Evolutionary conservation across 2,329 filamentous ascomycete genomes (phyloP), one percentile per base, ranked within the genome.

Genomic region (Alternaria ethzedia): DNA sequence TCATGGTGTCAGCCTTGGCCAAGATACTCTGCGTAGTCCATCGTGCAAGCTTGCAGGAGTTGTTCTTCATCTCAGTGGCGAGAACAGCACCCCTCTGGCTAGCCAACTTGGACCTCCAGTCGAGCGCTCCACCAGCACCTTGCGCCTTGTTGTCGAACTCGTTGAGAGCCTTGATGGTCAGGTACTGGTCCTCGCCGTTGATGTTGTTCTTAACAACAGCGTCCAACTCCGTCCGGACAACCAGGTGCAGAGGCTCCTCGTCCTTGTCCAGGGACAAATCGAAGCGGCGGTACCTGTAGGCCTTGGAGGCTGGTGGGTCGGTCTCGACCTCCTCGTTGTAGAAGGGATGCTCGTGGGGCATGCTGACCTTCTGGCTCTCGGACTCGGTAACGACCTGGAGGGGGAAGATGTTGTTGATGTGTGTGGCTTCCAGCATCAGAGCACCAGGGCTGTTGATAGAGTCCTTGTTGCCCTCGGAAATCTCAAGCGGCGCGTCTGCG

Each of bases 1-100:
- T 99, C 94, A 99, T 97, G 71, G 94, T 87, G 80, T 99, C 96
- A n/a, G 96, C 94, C 84, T 94, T 94, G 80, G 95, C 94, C 62
- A 99, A 89, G 78, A 99, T 97, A 78, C 91, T 93, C 86, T 99
- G 96, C 46, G 95, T 93, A 30, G 96, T 97, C 96, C 96, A 99
- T 80, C 96, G 88, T 62, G 96, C 96, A 67, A 99, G 90, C 87
- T 99, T 99, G 91, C 93, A 97, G 79, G 90, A 94, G 88, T 99
- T 99, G 89, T 99, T 99, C 92, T 99, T 99, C 96, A 99, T 99
- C 86, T 99, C 96, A 12, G 96, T 99, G 20, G 96, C 96, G 25
- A 99, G 92, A 46, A 99, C 95, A 61, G 96, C 96, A 89, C 96
- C 96, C 76, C 96, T 91, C 85, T 97, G 94, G 74, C 90, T 93